phyloP scores from a whole-genome alignment of 495 filamentous ascomycete genomes.

The Cladorrhinum samala region DNA sequence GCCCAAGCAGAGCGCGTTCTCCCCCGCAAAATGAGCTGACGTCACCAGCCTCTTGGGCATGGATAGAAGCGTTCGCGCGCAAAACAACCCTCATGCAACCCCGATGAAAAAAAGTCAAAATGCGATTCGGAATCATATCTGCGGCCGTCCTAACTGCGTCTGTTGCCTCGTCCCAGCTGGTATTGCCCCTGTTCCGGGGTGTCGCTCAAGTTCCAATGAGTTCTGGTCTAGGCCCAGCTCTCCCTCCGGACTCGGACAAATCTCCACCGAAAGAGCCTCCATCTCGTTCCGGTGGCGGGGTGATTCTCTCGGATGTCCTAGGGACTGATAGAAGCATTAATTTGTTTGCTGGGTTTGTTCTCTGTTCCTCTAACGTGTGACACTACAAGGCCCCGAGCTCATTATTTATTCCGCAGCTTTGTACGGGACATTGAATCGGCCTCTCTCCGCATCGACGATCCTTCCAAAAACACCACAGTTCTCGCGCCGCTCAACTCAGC shows the following conservation, averaged over 20 bases:
- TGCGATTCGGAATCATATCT: constrained; percentile 14
- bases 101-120: constrained; percentile 7
- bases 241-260: constrained; percentile 24
- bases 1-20: not conserved
- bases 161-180: constrained; percentile 22
- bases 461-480: constrained; percentile 71
- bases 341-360: constrained; percentile 62
- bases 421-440: constrained; percentile 73
- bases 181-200: constrained; percentile 19
- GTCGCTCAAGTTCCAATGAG: constrained; percentile 19
- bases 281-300: constrained; percentile 29
- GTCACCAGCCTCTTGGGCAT: not conserved
- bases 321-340: constrained; percentile 75
- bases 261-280: constrained; percentile 36
- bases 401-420: constrained; percentile 35
- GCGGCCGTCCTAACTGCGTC: constrained; percentile 15
- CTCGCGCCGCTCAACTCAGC: constrained; percentile 81
- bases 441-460: constrained; percentile 63
- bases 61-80: too few species aligned
- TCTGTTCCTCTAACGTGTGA: not conserved
- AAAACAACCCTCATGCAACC: too few species aligned
- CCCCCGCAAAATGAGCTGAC: not conserved
- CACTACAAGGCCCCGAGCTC: not conserved
- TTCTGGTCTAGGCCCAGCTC: constrained; percentile 30
- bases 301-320: constrained; percentile 79